Evolutionary conservation across 345 rosid species (phyloP).

Genomic region (Camelina sativa): DNA sequence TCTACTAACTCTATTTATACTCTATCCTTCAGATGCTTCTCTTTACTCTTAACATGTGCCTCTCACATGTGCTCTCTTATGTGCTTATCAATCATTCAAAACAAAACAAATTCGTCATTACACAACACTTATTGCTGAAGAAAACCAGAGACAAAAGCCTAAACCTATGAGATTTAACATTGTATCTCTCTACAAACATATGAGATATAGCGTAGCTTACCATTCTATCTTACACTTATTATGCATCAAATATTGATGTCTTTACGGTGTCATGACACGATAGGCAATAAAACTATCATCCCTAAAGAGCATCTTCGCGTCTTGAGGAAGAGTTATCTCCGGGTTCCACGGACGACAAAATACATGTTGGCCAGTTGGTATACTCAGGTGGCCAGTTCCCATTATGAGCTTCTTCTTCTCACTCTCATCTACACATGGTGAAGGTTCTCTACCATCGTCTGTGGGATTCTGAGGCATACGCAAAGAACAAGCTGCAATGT

Average conservation of each 20-base stretch:
- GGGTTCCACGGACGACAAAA: conserved; percentile 36
- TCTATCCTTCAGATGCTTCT: too few relatives aligned
- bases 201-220: not conserved
- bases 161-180: not conserved
- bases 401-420: conserved; percentile 29
- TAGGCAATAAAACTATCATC: conserved; percentile 42
- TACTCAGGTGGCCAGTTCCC: conserved; percentile 30
- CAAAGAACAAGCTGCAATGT: conserved; percentile 3
- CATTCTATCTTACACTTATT: not conserved
- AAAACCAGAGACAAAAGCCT: conserved; percentile 4
- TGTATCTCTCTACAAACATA: not conserved
- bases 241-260: conserved; percentile 10
- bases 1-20: too few relatives aligned
- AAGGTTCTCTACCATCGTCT: not conserved
- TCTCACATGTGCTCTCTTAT: too few relatives aligned
- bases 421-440: conserved; percentile 17
- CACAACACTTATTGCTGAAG: not conserved
- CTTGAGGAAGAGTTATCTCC: conserved; percentile 35
- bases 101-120: not conserved
- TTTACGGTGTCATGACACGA: conserved; percentile 14
- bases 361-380: conserved; percentile 32
- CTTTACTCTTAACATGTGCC: too few relatives aligned
- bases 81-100: too few relatives aligned
- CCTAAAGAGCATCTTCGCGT: conserved; percentile 37
- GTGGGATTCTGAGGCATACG: not conserved